phyloP scores from a whole-genome alignment of 1,284 basidiomycete species.

The Leccinum griseonigrum region DNA sequence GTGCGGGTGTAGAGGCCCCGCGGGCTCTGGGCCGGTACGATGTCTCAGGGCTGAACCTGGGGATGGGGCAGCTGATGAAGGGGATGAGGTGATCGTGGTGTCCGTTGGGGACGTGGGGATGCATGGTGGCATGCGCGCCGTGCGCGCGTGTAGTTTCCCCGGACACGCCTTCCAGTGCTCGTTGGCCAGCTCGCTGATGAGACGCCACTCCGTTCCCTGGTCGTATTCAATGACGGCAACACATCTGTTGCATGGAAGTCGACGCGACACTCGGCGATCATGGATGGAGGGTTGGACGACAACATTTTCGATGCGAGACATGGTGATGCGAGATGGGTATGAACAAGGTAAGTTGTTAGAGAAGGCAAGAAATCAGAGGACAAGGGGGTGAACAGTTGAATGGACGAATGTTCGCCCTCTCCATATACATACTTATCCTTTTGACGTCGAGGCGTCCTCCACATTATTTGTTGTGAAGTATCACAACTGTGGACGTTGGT shows the following conservation, averaged over 20 bases:
- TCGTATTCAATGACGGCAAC: slow-evolving; percentile 25
- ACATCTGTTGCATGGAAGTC: slow-evolving; percentile 30
- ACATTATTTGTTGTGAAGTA: slow-evolving; percentile 37
- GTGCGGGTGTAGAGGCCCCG: background rate
- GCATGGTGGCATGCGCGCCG: slow-evolving; percentile 8
- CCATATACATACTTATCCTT: slow-evolving; percentile 14
- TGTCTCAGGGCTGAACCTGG: slow-evolving; percentile 3
- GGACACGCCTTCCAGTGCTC: slow-evolving; percentile 31
- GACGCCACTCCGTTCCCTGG: slow-evolving; percentile 24
- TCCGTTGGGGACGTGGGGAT: slow-evolving; percentile 13
- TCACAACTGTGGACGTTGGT: slow-evolving; percentile 21
- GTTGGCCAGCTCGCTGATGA: slow-evolving; percentile 28
- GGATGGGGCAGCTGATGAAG: background rate
- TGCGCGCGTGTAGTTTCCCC: slow-evolving; percentile 17
- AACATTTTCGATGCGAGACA: slow-evolving; percentile 18
- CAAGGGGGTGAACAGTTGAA: slow-evolving; percentile 2
- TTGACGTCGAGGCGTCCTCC: slow-evolving; percentile 24
- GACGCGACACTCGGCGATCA: slow-evolving; percentile 14
- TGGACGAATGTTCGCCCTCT: slow-evolving; percentile 2
- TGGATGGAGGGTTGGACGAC: slow-evolving; percentile 4
- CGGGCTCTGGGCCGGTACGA: slow-evolving; percentile 2
- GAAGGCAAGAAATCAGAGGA: background rate
- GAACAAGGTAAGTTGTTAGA: slow-evolving; percentile 14
- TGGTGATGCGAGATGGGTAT: slow-evolving; percentile 7
- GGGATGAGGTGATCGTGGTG: slow-evolving; percentile 10